A percentile compares a stretch with the other conserved stretches of the same genome.
Conservation (phyloP, 2,329 filamentous ascomycete genomes). For the Aspergillus felis region DNA sequence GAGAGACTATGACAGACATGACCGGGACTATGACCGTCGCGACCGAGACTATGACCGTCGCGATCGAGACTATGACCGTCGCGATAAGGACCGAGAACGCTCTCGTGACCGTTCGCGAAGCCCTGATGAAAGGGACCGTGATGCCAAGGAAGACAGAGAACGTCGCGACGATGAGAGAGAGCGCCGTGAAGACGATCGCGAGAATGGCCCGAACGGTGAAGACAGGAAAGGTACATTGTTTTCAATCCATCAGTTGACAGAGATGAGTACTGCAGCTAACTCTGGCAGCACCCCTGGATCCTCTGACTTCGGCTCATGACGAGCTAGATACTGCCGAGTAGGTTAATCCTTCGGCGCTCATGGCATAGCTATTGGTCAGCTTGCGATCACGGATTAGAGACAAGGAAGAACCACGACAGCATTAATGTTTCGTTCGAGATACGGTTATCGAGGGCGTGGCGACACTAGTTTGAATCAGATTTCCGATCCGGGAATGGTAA, state of each 20-base stretch:
- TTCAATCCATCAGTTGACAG: neutral
- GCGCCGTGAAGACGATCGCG: slow-evolving; percentile 66
- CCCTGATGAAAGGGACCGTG: slow-evolving; percentile 58
- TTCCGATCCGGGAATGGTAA: neutral
- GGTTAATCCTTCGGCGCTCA: slow-evolving; percentile 24
- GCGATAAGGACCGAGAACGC: slow-evolving; percentile 63
- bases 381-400: neutral
- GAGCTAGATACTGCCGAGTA: slow-evolving; percentile 93
- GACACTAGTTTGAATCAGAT: neutral
- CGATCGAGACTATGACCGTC: slow-evolving; percentile 39
- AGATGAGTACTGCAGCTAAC: slow-evolving; percentile 9
- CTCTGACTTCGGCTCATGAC: slow-evolving; percentile 79
- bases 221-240: slow-evolving; percentile 73
- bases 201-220: slow-evolving; percentile 77
- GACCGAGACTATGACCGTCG: slow-evolving; percentile 68
- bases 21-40: slow-evolving; percentile 68
- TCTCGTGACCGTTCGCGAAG: slow-evolving; percentile 68
- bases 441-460: neutral
- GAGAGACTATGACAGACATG: slow-evolving; percentile 65
- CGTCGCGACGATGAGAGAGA: slow-evolving; percentile 62
- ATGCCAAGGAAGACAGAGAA: slow-evolving; percentile 38
- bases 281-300: slow-evolving; percentile 58
- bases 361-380: neutral
- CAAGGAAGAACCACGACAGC: neutral
- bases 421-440: neutral